phyloP scores from a whole-genome alignment of 352 stramenopile genomes.

The Phytophthora nicotianae region DNA sequence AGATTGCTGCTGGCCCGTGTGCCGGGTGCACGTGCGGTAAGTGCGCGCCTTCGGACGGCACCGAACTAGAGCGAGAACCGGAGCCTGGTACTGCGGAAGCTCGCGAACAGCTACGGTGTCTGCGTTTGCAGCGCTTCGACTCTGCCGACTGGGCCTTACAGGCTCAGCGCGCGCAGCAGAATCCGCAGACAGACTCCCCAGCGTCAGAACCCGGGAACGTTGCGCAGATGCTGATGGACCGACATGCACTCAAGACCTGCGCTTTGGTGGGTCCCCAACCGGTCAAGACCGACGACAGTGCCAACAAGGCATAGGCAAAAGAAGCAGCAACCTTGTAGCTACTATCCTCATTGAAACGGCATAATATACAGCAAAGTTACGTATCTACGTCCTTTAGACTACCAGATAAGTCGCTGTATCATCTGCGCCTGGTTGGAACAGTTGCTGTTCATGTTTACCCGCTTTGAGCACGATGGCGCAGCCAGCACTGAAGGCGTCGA shows the following conservation, averaged over 20 bases:
- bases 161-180: slow-evolving; percentile 22
- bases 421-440: slow-evolving; percentile 10
- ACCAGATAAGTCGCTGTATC: slow-evolving; percentile 13
- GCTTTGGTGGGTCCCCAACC: slow-evolving; percentile 37
- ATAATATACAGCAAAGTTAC: slow-evolving; percentile 22
- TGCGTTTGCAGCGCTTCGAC: slow-evolving; percentile 74
- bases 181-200: slow-evolving; percentile 7
- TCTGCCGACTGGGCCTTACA: slow-evolving; percentile 76
- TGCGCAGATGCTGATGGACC: slow-evolving; percentile 64
- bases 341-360: slow-evolving; percentile 11
- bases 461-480: background rate
- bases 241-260: slow-evolving; percentile 60
- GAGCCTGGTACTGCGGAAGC: slow-evolving; percentile 35
- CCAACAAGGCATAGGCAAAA: slow-evolving; percentile 25
- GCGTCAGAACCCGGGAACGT: slow-evolving; percentile 28
- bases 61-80: slow-evolving; percentile 45
- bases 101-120: slow-evolving; percentile 52
- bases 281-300: slow-evolving; percentile 29
- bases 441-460: background rate
- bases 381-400: background rate
- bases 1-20: slow-evolving; percentile 30
- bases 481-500: background rate
- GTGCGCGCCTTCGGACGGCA: slow-evolving; percentile 27
- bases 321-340: slow-evolving; percentile 20
- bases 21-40: slow-evolving; percentile 33